Conservation (phyloP, 139 green algal genomes). For the Coelastrella sp. region DNA sequence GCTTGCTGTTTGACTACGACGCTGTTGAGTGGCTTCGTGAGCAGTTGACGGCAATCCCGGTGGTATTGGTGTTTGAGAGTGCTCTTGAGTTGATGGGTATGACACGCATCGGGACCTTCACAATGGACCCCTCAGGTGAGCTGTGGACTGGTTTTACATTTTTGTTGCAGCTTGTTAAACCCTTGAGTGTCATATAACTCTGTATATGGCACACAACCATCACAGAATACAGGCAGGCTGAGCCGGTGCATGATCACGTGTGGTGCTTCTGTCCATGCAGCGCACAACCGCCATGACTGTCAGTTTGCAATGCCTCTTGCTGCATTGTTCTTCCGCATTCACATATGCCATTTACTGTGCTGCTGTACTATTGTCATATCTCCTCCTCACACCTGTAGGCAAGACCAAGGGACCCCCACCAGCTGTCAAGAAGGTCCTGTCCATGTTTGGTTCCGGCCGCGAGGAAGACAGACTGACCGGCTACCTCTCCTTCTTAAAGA, state of each 20-base stretch:
- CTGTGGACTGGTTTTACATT: neutral
- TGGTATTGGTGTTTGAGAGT: conserved; percentile 96
- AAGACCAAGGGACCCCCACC: conserved; percentile 90
- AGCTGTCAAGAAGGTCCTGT: conserved; percentile 93
- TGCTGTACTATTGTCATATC: too few species aligned
- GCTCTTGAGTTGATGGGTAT: conserved; percentile 95
- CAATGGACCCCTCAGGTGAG: conserved; percentile 67
- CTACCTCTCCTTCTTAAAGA: conserved; percentile 80
- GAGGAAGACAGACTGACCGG: conserved; percentile 98
- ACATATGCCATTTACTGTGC: too few species aligned
- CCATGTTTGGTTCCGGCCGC: conserved; percentile 85
- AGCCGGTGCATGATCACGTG: too few species aligned
- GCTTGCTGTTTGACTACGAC: conserved; percentile 98
- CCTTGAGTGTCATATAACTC: too few species aligned
- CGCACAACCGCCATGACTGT: too few species aligned
- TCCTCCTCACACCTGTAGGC: conserved; percentile 42
- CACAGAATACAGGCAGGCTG: too few species aligned
- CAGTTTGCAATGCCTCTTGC: too few species aligned
- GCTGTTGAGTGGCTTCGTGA: conserved; percentile 94
- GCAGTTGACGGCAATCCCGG: conserved; percentile 73
- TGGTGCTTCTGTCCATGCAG: too few species aligned
- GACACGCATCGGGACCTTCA: conserved; percentile 82
- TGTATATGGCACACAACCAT: too few species aligned
- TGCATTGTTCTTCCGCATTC: too few species aligned
- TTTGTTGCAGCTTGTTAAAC: neutral